Evolutionary conservation across 2,329 filamentous ascomycete genomes (phyloP), one percentile per base, ranked within the genome.

Genomic region (Thermothelomyces thermophilus): DNA sequence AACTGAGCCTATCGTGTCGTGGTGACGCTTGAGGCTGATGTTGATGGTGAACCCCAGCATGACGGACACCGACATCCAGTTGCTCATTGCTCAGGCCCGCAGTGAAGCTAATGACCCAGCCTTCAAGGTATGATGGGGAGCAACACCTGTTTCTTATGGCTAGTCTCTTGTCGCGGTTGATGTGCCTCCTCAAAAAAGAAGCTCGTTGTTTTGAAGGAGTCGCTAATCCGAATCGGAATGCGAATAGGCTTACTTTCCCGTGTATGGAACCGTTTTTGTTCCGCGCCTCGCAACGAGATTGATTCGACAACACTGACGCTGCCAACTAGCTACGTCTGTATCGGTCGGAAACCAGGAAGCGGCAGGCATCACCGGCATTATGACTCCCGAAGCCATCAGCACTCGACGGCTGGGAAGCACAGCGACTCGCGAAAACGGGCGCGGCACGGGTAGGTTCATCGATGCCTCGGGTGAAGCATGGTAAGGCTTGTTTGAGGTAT

Each of bases 191-290:
- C n/a, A n/a, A n/a, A n/a, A n/a, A n/a, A 14, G n/a, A 14, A 35
- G 22, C 22, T 36, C 14, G n/a, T 14, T 24, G 17, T 17, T 14
- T 48, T 9, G 13, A 13, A 34, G 5, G 34, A 17, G 30, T 20
- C 46, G 39, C 51, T 56, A 24, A 56, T 33, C 14, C n/a, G 11
- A 41, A 11, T 33, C 11, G 14, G 35, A 44, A 16, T 26, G 8
- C 19, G 16, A 6, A 16, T 57, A 80, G 79, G 74, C 78, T 28
- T 83, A 83, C 62, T 83, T 83, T 52, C 77, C 77, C 37, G 61
- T 83, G 74, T 83, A 66, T 73, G 77, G n/a, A n/a, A 20, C 20
- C 9, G 5, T 6, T 4, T 13, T 14, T 10, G 10, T 4, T 3
- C 4, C 16, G 35, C 14, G 16, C n/a, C 14, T 72, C 19, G 13